These are phyloP conservation scores for Ophiostoma ips DNA, from an alignment of 2,329 filamentous ascomycete genomes.

Conservation along the genomic window DNA sequence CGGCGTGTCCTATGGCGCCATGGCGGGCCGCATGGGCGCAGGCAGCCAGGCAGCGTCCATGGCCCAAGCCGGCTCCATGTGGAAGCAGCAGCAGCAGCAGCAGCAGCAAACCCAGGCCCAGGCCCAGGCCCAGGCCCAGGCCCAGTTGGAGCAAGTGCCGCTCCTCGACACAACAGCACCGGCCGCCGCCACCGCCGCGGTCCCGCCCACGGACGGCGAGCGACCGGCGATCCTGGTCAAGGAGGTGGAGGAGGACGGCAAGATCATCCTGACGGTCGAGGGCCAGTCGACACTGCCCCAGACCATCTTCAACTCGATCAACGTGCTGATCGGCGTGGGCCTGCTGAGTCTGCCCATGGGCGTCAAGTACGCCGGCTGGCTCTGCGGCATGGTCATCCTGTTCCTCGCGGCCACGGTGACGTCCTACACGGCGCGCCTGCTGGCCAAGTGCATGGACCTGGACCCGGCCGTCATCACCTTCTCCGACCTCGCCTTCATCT, in stretches of 20 bases:
- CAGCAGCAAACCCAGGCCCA: not conserved
- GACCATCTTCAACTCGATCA: slow-evolving; percentile 93
- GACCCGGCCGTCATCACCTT: slow-evolving; percentile 83
- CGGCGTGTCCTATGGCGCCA: slow-evolving; percentile 31
- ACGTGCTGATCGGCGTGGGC: slow-evolving; percentile 81
- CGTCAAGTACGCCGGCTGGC: slow-evolving; percentile 76
- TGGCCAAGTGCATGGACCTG: slow-evolving; percentile 79
- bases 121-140: not conserved
- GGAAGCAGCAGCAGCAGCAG: slow-evolving; percentile 37
- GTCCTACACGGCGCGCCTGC: slow-evolving; percentile 69
- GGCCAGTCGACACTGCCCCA: slow-evolving; percentile 93
- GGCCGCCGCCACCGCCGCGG: slow-evolving; percentile 22
- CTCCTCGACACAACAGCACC: slow-evolving; percentile 21
- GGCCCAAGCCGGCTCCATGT: slow-evolving; percentile 35
- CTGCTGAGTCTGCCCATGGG: slow-evolving; percentile 80
- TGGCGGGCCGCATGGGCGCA: slow-evolving; percentile 18
- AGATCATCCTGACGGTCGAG: slow-evolving; percentile 68
- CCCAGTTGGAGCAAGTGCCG: not conserved
- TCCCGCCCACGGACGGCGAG: slow-evolving; percentile 34
- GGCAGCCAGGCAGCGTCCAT: slow-evolving; percentile 27
- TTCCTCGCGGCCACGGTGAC: slow-evolving; percentile 62
- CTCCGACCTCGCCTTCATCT: slow-evolving; percentile 82
- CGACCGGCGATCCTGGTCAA: slow-evolving; percentile 71
- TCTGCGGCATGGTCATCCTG: slow-evolving; percentile 66
- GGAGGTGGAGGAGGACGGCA: slow-evolving; percentile 78